A percentile compares a stretch with the other conserved stretches of the same genome.
Conservation (phyloP, 805 yeast species). For the Yarrowia yakushimensis region DNA sequence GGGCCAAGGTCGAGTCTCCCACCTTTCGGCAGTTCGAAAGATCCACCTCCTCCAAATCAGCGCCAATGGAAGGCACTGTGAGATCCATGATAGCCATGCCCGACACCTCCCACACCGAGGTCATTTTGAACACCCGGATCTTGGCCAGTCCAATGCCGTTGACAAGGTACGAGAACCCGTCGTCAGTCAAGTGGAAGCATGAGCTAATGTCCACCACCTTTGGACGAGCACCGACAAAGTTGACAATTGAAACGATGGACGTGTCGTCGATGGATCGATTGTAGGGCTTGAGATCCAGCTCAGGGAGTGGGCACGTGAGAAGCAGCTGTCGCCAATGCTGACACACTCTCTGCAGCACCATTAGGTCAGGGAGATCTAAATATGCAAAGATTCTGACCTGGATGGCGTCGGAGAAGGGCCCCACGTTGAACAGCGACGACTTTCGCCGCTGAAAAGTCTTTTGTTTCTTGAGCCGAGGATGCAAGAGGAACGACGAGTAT, state of each 20-base stretch:
- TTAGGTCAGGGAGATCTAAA: slow-evolving; percentile 54
- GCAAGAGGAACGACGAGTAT: slow-evolving; percentile 9
- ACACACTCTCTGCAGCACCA: slow-evolving; percentile 58
- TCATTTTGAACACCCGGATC: slow-evolving; percentile 55
- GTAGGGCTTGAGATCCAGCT: slow-evolving; percentile 61
- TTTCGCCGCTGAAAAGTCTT: slow-evolving; percentile 41
- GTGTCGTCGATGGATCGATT: slow-evolving; percentile 58
- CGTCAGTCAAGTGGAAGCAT: slow-evolving; percentile 75
- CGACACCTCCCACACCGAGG: slow-evolving; percentile 70
- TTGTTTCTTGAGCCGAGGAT: slow-evolving; percentile 26
- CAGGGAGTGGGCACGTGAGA: slow-evolving; percentile 53
- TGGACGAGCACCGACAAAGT: slow-evolving; percentile 70
- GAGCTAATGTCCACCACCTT: slow-evolving; percentile 58
- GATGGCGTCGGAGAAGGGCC: slow-evolving; percentile 60
- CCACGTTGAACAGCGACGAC: slow-evolving; percentile 55
- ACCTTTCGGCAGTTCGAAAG: slow-evolving; percentile 71
- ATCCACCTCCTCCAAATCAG: slow-evolving; percentile 56
- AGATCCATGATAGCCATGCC: slow-evolving; percentile 82
- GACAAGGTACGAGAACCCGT: slow-evolving; percentile 66
- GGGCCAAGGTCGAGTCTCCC: slow-evolving; percentile 63
- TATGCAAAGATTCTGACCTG: slow-evolving; percentile 52
- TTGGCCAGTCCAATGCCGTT: slow-evolving; percentile 69
- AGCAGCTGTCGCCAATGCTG: slow-evolving; percentile 66
- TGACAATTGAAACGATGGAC: slow-evolving; percentile 55
- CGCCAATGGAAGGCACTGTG: slow-evolving; percentile 62